A percentile compares a stretch with the other conserved stretches of the same genome.
Conservation (phyloP, 352 stramenopile species). For the Phytophthora sp. region DNA sequence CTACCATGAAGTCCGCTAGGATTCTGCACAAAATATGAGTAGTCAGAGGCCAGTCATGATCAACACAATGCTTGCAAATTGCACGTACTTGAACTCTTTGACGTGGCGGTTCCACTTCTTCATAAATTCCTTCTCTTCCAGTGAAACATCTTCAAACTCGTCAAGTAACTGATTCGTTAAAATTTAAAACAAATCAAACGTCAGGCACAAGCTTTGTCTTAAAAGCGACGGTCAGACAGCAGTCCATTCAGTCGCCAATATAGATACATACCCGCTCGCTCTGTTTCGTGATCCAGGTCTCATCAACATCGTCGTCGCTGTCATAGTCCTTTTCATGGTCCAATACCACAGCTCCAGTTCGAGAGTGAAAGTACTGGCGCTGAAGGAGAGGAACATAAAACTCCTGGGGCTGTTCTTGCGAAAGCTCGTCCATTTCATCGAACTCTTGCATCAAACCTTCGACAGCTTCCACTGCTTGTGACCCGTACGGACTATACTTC, state of each 20-base stretch:
- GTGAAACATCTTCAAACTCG: constrained; percentile 87
- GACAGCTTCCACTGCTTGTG: constrained; percentile 44
- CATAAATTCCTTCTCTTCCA: constrained; percentile 91
- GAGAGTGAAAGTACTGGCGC: constrained; percentile 90
- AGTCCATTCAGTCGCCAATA: not conserved
- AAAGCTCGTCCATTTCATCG: constrained; percentile 68
- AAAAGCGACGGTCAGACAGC: not conserved
- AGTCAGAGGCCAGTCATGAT: constrained; percentile 3
- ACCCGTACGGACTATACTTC: constrained; percentile 43
- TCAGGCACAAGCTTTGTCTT: constrained; percentile 3
- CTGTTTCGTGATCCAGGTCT: constrained; percentile 89
- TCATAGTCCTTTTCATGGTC: constrained; percentile 88
- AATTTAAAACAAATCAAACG: constrained; percentile 3
- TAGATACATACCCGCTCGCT: constrained; percentile 65
- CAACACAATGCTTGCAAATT: not conserved
- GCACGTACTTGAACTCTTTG: constrained; percentile 69
- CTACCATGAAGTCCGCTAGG: constrained; percentile 87
- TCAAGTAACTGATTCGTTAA: constrained; percentile 64
- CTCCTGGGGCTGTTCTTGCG: constrained; percentile 60
- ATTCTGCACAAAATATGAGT: constrained; percentile 49
- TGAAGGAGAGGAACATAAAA: constrained; percentile 80
- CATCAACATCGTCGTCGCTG: constrained; percentile 89
- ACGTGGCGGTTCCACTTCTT: constrained; percentile 91
- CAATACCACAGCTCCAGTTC: constrained; percentile 81
- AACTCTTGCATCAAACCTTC: constrained; percentile 78